phyloP scores from a whole-genome alignment of 2,329 filamentous ascomycete species.

The Alternaria sp. region DNA sequence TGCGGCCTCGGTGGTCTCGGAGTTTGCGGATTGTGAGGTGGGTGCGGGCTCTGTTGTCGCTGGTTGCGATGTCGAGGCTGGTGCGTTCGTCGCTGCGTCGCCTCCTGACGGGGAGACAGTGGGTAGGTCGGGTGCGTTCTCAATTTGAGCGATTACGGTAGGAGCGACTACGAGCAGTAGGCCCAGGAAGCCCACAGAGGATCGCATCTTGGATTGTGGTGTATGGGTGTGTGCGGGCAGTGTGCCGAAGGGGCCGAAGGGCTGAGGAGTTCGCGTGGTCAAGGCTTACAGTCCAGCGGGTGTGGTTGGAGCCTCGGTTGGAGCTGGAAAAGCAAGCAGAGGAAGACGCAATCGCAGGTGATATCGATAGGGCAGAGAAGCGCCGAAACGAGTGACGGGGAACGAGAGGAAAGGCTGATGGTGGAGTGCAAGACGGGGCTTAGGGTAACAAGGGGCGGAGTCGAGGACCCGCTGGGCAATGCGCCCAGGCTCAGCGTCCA shows the following conservation, averaged over 20 bases:
- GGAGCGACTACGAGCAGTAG: slow-evolving; percentile 45
- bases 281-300: slow-evolving; percentile 15
- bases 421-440: slow-evolving; percentile 31
- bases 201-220: slow-evolving; percentile 38
- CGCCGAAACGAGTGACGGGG: slow-evolving; percentile 48
- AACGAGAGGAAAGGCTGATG: slow-evolving; percentile 36
- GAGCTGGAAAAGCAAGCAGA: slow-evolving; percentile 26
- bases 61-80: slow-evolving; percentile 12
- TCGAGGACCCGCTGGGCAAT: slow-evolving; percentile 33
- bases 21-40: slow-evolving; percentile 29
- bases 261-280: slow-evolving; percentile 38
- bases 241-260: slow-evolving; percentile 11
- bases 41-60: slow-evolving; percentile 11
- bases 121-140: slow-evolving; percentile 41
- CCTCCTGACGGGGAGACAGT: slow-evolving; percentile 37
- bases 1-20: slow-evolving; percentile 24
- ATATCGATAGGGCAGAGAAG: slow-evolving; percentile 28
- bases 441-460: slow-evolving; percentile 32
- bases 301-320: slow-evolving; percentile 10
- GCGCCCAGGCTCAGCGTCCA: slow-evolving; percentile 23
- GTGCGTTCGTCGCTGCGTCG: slow-evolving; percentile 26
- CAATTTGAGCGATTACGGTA: slow-evolving; percentile 43
- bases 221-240: slow-evolving; percentile 25
- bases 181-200: slow-evolving; percentile 42
- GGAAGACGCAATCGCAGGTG: slow-evolving; percentile 14